Evolutionary conservation across 768 basidiomycete genomes (phyloP).

Genomic region (Tylopilus sp.): DNA sequence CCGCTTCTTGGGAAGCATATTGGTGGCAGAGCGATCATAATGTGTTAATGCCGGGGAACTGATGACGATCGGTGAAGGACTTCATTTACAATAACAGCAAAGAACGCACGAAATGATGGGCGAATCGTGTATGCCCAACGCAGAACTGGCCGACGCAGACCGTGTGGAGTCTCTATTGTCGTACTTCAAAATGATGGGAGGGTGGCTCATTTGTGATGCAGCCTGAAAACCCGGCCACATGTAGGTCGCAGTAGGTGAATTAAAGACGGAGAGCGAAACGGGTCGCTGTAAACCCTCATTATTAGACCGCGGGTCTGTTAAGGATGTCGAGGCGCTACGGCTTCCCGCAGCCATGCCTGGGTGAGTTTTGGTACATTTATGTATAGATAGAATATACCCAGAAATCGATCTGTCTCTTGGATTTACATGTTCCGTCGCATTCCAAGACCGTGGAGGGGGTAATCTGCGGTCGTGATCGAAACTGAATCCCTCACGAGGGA

Average conservation of each 20-base stretch:
- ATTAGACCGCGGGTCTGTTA: slow-evolving; percentile 19
- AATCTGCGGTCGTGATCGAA: slow-evolving; percentile 34
- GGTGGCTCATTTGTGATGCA: slow-evolving; percentile 41
- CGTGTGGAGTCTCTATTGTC: slow-evolving; percentile 32
- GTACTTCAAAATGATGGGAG: slow-evolving; percentile 38
- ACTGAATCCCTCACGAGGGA: slow-evolving; percentile 30
- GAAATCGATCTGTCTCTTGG: slow-evolving; percentile 23
- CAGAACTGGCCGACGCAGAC: slow-evolving; percentile 30
- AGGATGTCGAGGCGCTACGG: slow-evolving; percentile 20
- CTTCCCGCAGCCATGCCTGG: slow-evolving; percentile 17
- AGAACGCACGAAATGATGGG: slow-evolving; percentile 30
- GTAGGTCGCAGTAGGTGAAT: slow-evolving; percentile 43
- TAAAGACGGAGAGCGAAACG: slow-evolving; percentile 40
- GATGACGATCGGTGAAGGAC: slow-evolving; percentile 14
- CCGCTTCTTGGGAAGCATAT: slow-evolving; percentile 31
- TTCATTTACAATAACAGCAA: slow-evolving; percentile 11
- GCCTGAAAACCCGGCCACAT: slow-evolving; percentile 46
- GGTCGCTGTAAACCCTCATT: slow-evolving; percentile 30
- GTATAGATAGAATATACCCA: slow-evolving; percentile 21
- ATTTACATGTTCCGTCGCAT: slow-evolving; percentile 17
- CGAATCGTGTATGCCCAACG: slow-evolving; percentile 28
- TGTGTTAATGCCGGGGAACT: slow-evolving; percentile 31
- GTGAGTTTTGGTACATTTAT: slow-evolving; percentile 16
- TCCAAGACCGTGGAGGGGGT: slow-evolving; percentile 32
- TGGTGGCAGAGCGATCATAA: slow-evolving; percentile 28